Percentiles rank a stretch among this genome's conserved stretches.
Evolutionary conservation across 2,329 filamentous ascomycete species (phyloP).

Genomic region (Aspergillus sergii): DNA sequence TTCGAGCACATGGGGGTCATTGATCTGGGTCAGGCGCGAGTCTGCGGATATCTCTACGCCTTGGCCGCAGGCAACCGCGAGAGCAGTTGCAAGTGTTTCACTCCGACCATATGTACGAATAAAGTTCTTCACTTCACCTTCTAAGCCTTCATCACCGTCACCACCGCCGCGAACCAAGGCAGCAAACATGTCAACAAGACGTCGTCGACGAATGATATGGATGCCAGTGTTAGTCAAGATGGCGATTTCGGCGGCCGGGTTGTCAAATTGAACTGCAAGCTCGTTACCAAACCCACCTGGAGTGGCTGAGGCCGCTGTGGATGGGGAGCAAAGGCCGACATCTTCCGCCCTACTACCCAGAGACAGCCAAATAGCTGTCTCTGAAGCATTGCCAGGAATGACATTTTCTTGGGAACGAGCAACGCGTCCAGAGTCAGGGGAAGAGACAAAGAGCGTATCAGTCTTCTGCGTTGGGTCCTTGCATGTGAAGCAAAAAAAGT

Average conservation of each 20-base stretch:
- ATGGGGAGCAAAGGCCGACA: slow-evolving; percentile 73
- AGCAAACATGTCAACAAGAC: slow-evolving; percentile 91
- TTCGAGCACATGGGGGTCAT: slow-evolving; percentile 83
- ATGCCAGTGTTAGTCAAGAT: slow-evolving; percentile 90
- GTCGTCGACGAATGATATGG: slow-evolving; percentile 78
- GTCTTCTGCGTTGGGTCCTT: slow-evolving; percentile 61
- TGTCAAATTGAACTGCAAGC: slow-evolving; percentile 92
- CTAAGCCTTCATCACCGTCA: slow-evolving; percentile 72
- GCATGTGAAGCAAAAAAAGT: slow-evolving; percentile 82
- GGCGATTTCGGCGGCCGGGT: slow-evolving; percentile 78
- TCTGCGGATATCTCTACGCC: slow-evolving; percentile 77
- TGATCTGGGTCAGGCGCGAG: slow-evolving; percentile 68
- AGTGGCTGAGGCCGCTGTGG: slow-evolving; percentile 68
- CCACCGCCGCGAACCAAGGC: slow-evolving; percentile 72
- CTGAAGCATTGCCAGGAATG: slow-evolving; percentile 66
- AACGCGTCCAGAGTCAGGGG: slow-evolving; percentile 86
- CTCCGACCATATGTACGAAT: slow-evolving; percentile 82
- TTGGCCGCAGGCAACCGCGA: slow-evolving; percentile 94
- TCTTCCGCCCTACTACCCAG: slow-evolving; percentile 75
- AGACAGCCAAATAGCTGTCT: slow-evolving; percentile 78
- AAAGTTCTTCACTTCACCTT: slow-evolving; percentile 80
- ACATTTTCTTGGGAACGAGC: slow-evolving; percentile 56
- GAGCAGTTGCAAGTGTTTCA: slow-evolving; percentile 85
- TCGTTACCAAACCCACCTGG: slow-evolving; percentile 91
- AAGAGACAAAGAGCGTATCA: slow-evolving; percentile 78